Conservation (phyloP, 2,329 filamentous ascomycete species). For the Arthroderma sp. region DNA sequence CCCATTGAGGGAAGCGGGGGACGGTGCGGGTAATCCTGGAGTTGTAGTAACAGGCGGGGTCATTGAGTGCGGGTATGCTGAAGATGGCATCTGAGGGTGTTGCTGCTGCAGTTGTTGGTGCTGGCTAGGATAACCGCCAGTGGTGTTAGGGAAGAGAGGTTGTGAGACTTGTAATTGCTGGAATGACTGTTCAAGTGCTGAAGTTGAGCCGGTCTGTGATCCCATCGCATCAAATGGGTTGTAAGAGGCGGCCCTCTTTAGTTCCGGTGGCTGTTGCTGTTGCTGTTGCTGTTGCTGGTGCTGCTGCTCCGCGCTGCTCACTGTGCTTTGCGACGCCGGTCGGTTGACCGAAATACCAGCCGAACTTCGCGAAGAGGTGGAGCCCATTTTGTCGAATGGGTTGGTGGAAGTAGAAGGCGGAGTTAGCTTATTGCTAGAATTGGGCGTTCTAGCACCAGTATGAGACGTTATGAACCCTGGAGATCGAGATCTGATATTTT, state of each 20-base stretch:
- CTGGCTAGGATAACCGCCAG: constrained; percentile 44
- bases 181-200: constrained; percentile 52
- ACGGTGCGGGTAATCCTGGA: constrained; percentile 22
- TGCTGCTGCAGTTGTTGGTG: constrained; percentile 14
- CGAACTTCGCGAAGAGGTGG: constrained; percentile 18
- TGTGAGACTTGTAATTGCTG: constrained; percentile 61
- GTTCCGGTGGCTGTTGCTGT: constrained; percentile 18
- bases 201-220: constrained; percentile 20
- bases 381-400: constrained; percentile 48
- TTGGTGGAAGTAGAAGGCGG: constrained; percentile 39
- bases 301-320: constrained; percentile 16
- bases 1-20: constrained; percentile 22
- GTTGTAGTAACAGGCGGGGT: constrained; percentile 29
- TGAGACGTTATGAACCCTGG: constrained; percentile 27
- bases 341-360: constrained; percentile 14
- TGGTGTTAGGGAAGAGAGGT: constrained; percentile 62
- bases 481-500: constrained; percentile 47
- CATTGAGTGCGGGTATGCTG: constrained; percentile 28
- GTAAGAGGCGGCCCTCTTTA: constrained; percentile 26
- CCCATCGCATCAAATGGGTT: constrained; percentile 54
- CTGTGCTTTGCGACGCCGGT: constrained; percentile 17
- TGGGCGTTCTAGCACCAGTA: constrained; percentile 10
- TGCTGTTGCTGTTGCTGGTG: constrained; percentile 12
- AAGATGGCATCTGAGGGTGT: constrained; percentile 22
- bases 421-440: constrained; percentile 9